Conservation (phyloP, 2,329 filamentous ascomycete species). For the Microdochium trichocladiopsis region DNA sequence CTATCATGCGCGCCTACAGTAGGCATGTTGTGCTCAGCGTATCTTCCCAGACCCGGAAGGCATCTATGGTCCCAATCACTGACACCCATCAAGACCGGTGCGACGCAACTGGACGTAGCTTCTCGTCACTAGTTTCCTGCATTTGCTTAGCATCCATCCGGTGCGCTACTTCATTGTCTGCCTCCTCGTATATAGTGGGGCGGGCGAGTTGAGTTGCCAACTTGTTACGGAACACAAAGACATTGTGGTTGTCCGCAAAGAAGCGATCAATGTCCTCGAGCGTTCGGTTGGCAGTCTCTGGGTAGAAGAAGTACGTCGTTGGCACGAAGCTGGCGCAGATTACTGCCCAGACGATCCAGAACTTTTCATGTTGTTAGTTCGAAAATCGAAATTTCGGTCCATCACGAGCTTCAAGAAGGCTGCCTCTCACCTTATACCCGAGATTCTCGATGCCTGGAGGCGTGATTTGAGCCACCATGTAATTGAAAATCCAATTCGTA, state of each 20-base stretch:
- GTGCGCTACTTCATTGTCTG: not conserved
- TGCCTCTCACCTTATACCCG: no score
- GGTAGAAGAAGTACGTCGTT: slow-evolving; percentile 40
- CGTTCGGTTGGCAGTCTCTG: slow-evolving; percentile 28
- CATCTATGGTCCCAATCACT: no score
- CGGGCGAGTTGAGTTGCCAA: not conserved
- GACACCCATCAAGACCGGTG: not conserved
- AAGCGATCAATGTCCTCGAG: slow-evolving; percentile 13
- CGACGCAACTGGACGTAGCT: not conserved
- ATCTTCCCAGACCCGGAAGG: no score
- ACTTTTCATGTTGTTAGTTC: no score
- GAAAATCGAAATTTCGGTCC: no score
- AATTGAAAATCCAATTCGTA: not conserved
- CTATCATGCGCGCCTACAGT: no score
- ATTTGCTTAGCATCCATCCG: not conserved
- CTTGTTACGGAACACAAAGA: slow-evolving; percentile 12
- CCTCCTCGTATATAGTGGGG: not conserved
- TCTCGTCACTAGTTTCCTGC: not conserved
- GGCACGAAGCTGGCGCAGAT: slow-evolving; percentile 38
- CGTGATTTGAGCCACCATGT: slow-evolving; percentile 14
- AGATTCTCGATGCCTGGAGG: slow-evolving; percentile 32
- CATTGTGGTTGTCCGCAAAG: slow-evolving; percentile 15
- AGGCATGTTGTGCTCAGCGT: no score
- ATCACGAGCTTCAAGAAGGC: no score
- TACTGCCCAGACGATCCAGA: slow-evolving; percentile 44